These are phyloP conservation scores for Puccinia polysora DNA, from an alignment of 1,284 basidiomycete genomes.

Conservation along the genomic window DNA sequence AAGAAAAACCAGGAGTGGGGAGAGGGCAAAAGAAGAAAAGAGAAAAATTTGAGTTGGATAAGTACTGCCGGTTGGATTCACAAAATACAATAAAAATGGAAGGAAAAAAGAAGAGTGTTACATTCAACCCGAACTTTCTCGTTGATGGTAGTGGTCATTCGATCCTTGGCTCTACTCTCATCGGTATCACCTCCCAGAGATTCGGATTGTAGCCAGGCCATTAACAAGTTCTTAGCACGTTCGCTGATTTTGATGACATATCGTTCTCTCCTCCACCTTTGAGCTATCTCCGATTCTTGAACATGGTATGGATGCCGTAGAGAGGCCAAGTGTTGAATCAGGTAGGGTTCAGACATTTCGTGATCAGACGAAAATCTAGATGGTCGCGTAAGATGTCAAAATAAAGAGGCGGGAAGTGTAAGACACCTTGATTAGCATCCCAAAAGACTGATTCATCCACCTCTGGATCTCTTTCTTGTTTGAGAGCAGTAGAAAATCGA, in stretches of 20 bases:
- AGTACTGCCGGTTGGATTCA: neutral
- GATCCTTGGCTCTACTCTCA: slow-evolving; percentile 71
- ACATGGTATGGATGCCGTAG: slow-evolving; percentile 80
- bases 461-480: no score
- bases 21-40: neutral
- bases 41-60: neutral
- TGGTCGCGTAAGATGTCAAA: neutral
- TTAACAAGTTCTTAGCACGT: slow-evolving; percentile 81
- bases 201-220: slow-evolving; percentile 93
- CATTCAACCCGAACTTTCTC: slow-evolving; percentile 86
- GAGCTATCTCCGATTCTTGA: slow-evolving; percentile 62
- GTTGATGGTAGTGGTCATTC: slow-evolving; percentile 65
- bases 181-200: slow-evolving; percentile 68
- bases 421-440: slow-evolving; percentile 70
- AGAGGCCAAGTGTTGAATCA: slow-evolving; percentile 74
- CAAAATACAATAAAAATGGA: neutral
- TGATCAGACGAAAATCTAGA: slow-evolving; percentile 49
- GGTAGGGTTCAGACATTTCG: slow-evolving; percentile 61
- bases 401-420: slow-evolving; percentile 61
- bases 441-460: slow-evolving; percentile 60
- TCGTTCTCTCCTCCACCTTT: slow-evolving; percentile 81
- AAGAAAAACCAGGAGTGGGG: neutral
- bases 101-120: slow-evolving; percentile 53
- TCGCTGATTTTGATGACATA: slow-evolving; percentile 86
- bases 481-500: slow-evolving; percentile 17